These are phyloP conservation scores for Pinus albicaulis DNA, from an alignment of 75 land plant species.

Conservation along the genomic window DNA sequence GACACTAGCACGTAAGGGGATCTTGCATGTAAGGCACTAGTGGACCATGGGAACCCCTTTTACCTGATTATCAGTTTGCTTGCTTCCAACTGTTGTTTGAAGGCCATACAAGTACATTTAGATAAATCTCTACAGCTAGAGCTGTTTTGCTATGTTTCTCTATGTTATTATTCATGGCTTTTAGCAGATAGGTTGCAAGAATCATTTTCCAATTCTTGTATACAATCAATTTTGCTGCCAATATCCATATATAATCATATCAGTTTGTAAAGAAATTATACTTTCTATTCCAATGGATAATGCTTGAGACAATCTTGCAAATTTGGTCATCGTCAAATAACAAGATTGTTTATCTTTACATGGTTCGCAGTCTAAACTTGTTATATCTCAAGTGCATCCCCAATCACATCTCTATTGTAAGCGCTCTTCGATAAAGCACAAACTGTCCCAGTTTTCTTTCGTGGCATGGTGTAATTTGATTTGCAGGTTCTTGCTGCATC, in stretches of 20 bases:
- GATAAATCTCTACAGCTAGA: neutral
- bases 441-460: neutral
- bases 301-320: neutral
- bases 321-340: neutral
- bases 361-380: neutral
- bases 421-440: neutral
- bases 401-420: neutral
- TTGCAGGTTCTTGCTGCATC: neutral
- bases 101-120: neutral
- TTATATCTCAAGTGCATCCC: neutral
- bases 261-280: neutral
- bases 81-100: neutral
- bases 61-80: neutral
- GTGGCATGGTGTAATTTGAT: neutral
- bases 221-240: neutral
- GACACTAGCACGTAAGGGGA: conserved; percentile 22
- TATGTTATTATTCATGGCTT: neutral
- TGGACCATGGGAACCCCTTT: neutral
- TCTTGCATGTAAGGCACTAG: conserved; percentile 7
- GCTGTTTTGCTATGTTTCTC: neutral
- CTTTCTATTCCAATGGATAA: neutral
- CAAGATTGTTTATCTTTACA: too few species aligned
- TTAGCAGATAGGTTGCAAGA: neutral
- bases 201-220: neutral
- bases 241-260: neutral